These are phyloP conservation scores for Xenoacremonium recifei DNA, from an alignment of 2,329 filamentous ascomycete species.

Conservation along the genomic window DNA sequence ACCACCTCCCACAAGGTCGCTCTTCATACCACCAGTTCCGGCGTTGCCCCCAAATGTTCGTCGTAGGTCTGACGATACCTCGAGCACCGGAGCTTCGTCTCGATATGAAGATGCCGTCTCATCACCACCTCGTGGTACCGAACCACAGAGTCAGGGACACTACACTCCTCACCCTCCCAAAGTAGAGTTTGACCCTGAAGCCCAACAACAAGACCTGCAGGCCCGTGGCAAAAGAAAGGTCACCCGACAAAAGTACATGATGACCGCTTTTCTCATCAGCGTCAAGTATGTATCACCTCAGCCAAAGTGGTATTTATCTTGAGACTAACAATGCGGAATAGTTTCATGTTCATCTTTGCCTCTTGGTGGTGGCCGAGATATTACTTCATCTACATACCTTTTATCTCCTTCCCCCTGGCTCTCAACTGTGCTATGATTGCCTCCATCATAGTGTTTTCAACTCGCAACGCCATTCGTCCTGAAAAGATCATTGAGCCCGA, in stretches of 20 bases:
- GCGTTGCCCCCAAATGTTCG: slow-evolving; percentile 6
- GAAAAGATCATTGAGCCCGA: slow-evolving; percentile 17
- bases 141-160: too few relatives aligned
- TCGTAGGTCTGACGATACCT: slow-evolving; percentile 7
- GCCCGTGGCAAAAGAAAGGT: slow-evolving; percentile 12
- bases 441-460: slow-evolving; percentile 16
- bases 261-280: slow-evolving; percentile 12
- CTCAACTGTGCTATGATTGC: slow-evolving; percentile 25
- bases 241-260: slow-evolving; percentile 12
- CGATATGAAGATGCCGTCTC: too few relatives aligned
- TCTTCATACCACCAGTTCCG: slow-evolving; percentile 3
- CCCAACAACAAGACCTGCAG: slow-evolving; percentile 11
- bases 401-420: slow-evolving; percentile 24
- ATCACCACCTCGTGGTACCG: too few relatives aligned
- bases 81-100: too few relatives aligned
- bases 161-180: neutral
- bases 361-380: slow-evolving; percentile 25
- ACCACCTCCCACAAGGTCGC: neutral
- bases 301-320: accelerated
- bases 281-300: slow-evolving; percentile 7
- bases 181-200: slow-evolving; percentile 11
- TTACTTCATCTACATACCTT: slow-evolving; percentile 22
- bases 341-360: slow-evolving; percentile 23
- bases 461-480: slow-evolving; percentile 10
- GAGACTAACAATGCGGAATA: slow-evolving; percentile 1